Evolutionary conservation across 1,284 basidiomycete genomes (phyloP).

Genomic region (Microbotryum silenes-acaulis): DNA sequence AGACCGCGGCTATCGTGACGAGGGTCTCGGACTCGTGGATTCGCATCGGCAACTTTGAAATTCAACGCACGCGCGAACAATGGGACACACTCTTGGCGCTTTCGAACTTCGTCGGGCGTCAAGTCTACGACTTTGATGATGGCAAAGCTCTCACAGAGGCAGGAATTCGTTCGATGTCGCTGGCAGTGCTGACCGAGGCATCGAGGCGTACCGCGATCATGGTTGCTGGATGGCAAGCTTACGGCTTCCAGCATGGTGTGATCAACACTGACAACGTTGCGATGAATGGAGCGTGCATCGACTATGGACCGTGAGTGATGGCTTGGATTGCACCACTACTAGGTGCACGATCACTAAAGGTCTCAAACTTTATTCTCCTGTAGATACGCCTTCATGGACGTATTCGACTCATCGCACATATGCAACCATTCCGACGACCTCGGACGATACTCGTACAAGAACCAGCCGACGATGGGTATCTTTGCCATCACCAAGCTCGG

Average conservation of each 20-base stretch:
- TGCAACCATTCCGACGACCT: slow-evolving; percentile 87
- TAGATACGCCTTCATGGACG: slow-evolving; percentile 27
- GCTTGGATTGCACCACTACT: slow-evolving; percentile 54
- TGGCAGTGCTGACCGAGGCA: slow-evolving; percentile 63
- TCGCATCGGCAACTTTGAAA: slow-evolving; percentile 59
- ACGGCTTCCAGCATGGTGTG: slow-evolving; percentile 38
- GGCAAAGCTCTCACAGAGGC: not conserved
- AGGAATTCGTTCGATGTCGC: slow-evolving; percentile 28
- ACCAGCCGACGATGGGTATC: slow-evolving; percentile 48
- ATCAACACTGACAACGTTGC: slow-evolving; percentile 46
- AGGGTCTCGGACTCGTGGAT: slow-evolving; percentile 84
- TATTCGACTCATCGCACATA: slow-evolving; percentile 63
- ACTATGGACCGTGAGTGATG: slow-evolving; percentile 63
- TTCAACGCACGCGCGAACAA: slow-evolving; percentile 52
- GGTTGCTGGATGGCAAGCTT: slow-evolving; percentile 80
- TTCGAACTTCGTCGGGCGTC: slow-evolving; percentile 50
- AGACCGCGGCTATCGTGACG: slow-evolving; percentile 70
- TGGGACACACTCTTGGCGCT: slow-evolving; percentile 64
- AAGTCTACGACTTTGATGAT: slow-evolving; percentile 48
- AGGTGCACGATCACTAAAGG: not conserved
- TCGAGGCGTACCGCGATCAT: slow-evolving; percentile 77
- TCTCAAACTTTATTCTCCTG: not conserved
- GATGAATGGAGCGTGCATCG: slow-evolving; percentile 81
- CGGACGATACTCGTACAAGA: slow-evolving; percentile 74
- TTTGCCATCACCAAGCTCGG: slow-evolving; percentile 71